A percentile compares a stretch with the other conserved stretches of the same genome.
These are phyloP conservation scores for Microdochium bolleyi DNA, from an alignment of 2,329 filamentous ascomycete genomes.

Conservation along the genomic window DNA sequence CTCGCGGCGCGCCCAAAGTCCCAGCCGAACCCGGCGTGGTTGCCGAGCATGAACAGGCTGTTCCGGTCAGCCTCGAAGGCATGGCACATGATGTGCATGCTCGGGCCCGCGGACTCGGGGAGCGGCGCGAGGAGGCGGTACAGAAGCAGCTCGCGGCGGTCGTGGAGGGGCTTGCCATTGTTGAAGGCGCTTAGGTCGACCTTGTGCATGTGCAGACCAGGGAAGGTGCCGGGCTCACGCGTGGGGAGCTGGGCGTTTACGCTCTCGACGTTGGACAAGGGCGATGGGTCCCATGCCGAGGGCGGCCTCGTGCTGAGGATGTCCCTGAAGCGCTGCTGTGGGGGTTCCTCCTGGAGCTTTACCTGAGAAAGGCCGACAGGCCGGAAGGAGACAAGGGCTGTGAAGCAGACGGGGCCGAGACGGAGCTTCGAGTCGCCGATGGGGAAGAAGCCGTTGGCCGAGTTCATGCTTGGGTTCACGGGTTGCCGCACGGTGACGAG, in stretches of 20 bases:
- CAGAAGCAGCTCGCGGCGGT: slow-evolving; percentile 38
- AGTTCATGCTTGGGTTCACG: slow-evolving; percentile 24
- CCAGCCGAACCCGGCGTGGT: slow-evolving; percentile 38
- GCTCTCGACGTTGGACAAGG: slow-evolving; percentile 35
- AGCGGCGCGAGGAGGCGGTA: slow-evolving; percentile 40
- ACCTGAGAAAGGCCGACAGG: slow-evolving; percentile 25
- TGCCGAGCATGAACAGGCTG: slow-evolving; percentile 40
- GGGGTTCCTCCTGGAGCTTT: slow-evolving; percentile 28
- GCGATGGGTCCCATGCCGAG: slow-evolving; percentile 33
- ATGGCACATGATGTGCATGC: slow-evolving; percentile 39
- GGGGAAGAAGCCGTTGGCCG: slow-evolving; percentile 25
- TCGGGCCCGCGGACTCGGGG: slow-evolving; percentile 23
- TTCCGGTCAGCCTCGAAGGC: slow-evolving; percentile 47
- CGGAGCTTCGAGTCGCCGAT: slow-evolving; percentile 27
- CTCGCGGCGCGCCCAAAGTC: slow-evolving; percentile 32
- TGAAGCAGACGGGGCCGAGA: slow-evolving; percentile 37
- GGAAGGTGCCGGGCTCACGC: slow-evolving; percentile 33
- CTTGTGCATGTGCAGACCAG: slow-evolving; percentile 44
- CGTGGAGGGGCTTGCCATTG: slow-evolving; percentile 27
- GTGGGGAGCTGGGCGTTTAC: slow-evolving; percentile 26
- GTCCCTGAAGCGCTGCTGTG: slow-evolving; percentile 31
- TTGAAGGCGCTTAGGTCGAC: slow-evolving; percentile 43
- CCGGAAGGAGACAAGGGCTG: slow-evolving; percentile 45
- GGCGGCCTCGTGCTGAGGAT: slow-evolving; percentile 29
- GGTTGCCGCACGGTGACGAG: slow-evolving; percentile 42